Evolutionary conservation across 2,329 filamentous ascomycete genomes (phyloP).

Genomic region (Chaetomium globosum): DNA sequence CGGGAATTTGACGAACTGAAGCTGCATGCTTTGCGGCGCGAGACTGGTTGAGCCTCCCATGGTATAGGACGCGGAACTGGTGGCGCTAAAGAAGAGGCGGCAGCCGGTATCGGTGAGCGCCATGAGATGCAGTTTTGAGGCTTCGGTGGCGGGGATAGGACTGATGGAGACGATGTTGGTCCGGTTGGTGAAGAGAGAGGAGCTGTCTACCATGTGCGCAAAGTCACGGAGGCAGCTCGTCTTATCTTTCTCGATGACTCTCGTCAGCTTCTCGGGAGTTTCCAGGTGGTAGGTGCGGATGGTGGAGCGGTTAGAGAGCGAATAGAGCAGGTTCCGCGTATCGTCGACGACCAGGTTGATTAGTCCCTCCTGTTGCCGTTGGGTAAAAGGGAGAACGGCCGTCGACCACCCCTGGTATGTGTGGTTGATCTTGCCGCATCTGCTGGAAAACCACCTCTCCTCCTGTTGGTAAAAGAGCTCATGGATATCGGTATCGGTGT

Average conservation of each 20-base stretch:
- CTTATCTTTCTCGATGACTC: slow-evolving; percentile 68
- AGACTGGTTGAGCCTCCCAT: slow-evolving; percentile 59
- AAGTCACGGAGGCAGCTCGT: slow-evolving; percentile 69
- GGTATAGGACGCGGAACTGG: slow-evolving; percentile 71
- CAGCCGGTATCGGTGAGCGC: slow-evolving; percentile 89
- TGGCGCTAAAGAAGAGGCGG: slow-evolving; percentile 88
- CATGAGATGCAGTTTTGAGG: slow-evolving; percentile 83
- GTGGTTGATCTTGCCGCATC: slow-evolving; percentile 87
- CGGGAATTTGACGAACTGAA: slow-evolving; percentile 95
- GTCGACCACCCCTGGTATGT: slow-evolving; percentile 72
- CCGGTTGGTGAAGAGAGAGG: slow-evolving; percentile 68
- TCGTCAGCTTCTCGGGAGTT: slow-evolving; percentile 59
- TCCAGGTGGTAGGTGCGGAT: slow-evolving; percentile 92
- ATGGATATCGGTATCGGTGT: slow-evolving; percentile 80
- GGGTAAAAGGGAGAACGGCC: slow-evolving; percentile 56
- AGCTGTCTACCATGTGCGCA: slow-evolving; percentile 79
- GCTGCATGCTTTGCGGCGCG: slow-evolving; percentile 91
- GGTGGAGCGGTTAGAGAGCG: slow-evolving; percentile 82
- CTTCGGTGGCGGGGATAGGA: slow-evolving; percentile 77
- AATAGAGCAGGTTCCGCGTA: slow-evolving; percentile 84
- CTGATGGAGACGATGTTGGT: slow-evolving; percentile 82
- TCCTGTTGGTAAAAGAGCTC: slow-evolving; percentile 97
- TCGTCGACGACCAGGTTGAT: slow-evolving; percentile 85
- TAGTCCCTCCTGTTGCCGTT: slow-evolving; percentile 64
- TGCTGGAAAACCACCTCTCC: slow-evolving; percentile 92